Evolutionary conservation across 2,329 filamentous ascomycete genomes (phyloP).

Genomic region (Chrysosphaeria jannelii): DNA sequence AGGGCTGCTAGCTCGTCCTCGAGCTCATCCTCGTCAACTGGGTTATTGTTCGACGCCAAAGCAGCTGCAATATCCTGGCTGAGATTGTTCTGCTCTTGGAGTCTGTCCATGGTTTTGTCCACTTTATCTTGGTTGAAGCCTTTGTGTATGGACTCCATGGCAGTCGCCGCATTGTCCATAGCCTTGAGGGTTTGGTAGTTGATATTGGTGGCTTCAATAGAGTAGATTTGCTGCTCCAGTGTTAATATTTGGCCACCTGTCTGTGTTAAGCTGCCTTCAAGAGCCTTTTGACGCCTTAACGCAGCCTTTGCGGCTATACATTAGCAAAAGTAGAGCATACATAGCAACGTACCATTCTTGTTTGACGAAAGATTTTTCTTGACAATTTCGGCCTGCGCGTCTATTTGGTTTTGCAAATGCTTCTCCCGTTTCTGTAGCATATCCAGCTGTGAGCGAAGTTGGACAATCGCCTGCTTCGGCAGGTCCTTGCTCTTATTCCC

Average conservation of each 20-base stretch:
- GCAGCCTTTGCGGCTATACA: conserved; percentile 59
- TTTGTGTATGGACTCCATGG: conserved; percentile 82
- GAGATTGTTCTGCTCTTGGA: conserved; percentile 75
- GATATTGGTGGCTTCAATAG: conserved; percentile 94
- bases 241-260: conserved; percentile 72
- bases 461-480: conserved; percentile 87
- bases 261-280: conserved; percentile 76
- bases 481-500: conserved; percentile 77
- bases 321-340: conserved; percentile 1
- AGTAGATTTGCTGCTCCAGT: conserved; percentile 81
- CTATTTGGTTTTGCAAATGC: conserved; percentile 73
- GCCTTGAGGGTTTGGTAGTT: conserved; percentile 87
- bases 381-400: conserved; percentile 68
- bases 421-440: conserved; percentile 95
- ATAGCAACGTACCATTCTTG: conserved; percentile 43
- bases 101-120: conserved; percentile 75
- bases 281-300: conserved; percentile 75
- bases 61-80: conserved; percentile 77
- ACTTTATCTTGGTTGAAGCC: conserved; percentile 83
- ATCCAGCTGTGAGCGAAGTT: conserved; percentile 63
- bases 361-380: conserved; percentile 70
- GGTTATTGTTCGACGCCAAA: conserved; percentile 43
- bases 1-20: conserved; percentile 60
- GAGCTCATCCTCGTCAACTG: conserved; percentile 60
- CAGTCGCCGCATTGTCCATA: conserved; percentile 70